Evolutionary conservation across 1,284 basidiomycete genomes (phyloP).

Genomic region (Calocybe gambosa): DNA sequence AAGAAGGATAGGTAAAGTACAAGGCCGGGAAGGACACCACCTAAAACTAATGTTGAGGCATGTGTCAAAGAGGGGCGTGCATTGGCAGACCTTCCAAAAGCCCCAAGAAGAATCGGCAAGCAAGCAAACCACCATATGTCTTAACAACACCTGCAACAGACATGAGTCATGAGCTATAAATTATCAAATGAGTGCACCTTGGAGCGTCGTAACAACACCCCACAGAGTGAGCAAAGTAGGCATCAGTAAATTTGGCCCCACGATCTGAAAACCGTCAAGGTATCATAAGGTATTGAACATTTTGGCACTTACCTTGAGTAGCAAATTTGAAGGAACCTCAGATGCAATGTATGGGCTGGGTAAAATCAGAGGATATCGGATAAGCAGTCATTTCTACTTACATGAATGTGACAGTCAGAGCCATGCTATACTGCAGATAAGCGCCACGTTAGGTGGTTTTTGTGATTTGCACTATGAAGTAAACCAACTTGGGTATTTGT

Average conservation of each 20-base stretch:
- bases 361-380: neutral
- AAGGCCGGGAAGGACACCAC: conserved; percentile 55
- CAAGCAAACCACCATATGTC: conserved; percentile 47
- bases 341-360: conserved; percentile 47
- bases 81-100: conserved; percentile 45
- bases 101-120: conserved; percentile 61
- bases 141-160: conserved; percentile 41
- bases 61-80: neutral
- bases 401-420: conserved; percentile 47
- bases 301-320: conserved; percentile 38
- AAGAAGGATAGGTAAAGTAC: conserved; percentile 52
- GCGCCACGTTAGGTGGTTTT: neutral
- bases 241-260: conserved; percentile 53
- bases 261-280: conserved; percentile 25
- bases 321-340: conserved; percentile 55
- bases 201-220: conserved; percentile 49
- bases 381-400: neutral
- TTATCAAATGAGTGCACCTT: conserved; percentile 30
- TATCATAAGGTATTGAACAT: neutral
- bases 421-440: conserved; percentile 36
- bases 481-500: conserved; percentile 30
- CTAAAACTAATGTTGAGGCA: conserved; percentile 21
- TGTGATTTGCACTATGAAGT: neutral
- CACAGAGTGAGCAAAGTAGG: conserved; percentile 52
- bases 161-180: neutral